Percentiles rank a stretch among this genome's conserved stretches.
Evolutionary conservation across 192 early-diverging fungal genomes (phyloP).

Genomic region (Linnemannia hyalina): DNA sequence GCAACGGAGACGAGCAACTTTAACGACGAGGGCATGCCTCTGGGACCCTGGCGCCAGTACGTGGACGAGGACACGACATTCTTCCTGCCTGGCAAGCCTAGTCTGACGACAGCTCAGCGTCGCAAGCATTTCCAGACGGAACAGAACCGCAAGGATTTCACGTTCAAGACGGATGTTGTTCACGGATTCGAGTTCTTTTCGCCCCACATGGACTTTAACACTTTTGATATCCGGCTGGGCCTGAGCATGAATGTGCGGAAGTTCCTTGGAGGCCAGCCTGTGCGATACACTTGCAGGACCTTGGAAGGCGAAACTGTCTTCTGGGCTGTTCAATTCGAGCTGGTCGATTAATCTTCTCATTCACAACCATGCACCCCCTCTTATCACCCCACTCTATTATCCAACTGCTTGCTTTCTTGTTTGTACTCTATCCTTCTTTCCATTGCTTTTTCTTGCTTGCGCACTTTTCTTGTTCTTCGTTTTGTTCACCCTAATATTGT

Average conservation of each 20-base stretch:
- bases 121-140: slow-evolving; percentile 50
- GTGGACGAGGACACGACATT: slow-evolving; percentile 54
- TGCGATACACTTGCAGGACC: slow-evolving; percentile 52
- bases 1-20: not conserved
- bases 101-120: slow-evolving; percentile 31
- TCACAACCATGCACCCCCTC: not conserved
- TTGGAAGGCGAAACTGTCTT: slow-evolving; percentile 44
- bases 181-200: slow-evolving; percentile 58
- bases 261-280: slow-evolving; percentile 48
- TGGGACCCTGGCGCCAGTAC: slow-evolving; percentile 38
- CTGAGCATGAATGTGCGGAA: slow-evolving; percentile 49
- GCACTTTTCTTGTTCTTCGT: not conserved
- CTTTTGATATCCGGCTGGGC: slow-evolving; percentile 45
- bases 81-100: slow-evolving; percentile 26
- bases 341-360: slow-evolving; percentile 30
- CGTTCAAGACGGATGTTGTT: slow-evolving; percentile 44
- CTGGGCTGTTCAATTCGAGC: slow-evolving; percentile 53
- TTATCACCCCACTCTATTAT: not conserved
- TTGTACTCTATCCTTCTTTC: not conserved
- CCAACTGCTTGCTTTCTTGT: not conserved
- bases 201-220: slow-evolving; percentile 59
- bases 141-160: slow-evolving; percentile 39
- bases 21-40: slow-evolving; percentile 31
- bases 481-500: not conserved
- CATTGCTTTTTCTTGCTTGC: not conserved